Base-by-base conservation (phyloP, 768 basidiomycete genomes). In the Leccinellum albellum region DNA sequence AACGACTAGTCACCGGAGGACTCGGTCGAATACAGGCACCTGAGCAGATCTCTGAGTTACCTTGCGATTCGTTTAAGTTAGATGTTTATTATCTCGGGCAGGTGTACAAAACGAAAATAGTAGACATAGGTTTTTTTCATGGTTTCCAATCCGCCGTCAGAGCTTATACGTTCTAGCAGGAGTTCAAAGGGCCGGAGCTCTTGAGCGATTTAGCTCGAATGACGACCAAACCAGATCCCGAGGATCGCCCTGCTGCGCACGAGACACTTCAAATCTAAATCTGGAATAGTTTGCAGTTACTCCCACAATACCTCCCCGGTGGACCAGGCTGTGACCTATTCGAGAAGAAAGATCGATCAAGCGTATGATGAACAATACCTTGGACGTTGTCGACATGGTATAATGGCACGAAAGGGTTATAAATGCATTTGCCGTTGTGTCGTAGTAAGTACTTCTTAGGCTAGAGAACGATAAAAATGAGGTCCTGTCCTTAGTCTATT, bases 61-160 rank as follows among this genome's bases (percentile, higher is more conserved):
- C 71, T 0, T 70, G 68, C 17, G 65, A 74, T 31, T 66, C 70
- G 0, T 74, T 68, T 60, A 71, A 68, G 49, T 24, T 67, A 1
- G 73, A 74, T 23, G 53, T 74, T 0, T 70, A 62, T 53, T 66
- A 63, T 1, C 61, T 71, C 1, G 72, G 70, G 3, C 57, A 68
- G 21, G 31, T 71, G 6, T 67, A 66, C 28, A 45, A 56, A 17
- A 56, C 53, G 6, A 59, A 65, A 23, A 60, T 69, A n/a, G 58
- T 60, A 2, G 51, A 63, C 2, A 58, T 59, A 23, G 20, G 61
- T 58, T 31, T n/a, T 31, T n/a, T 3, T 4, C 14, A 7, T 45
- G 28, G 28, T 6, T 15, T 6, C 31, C 20, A 9, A 2, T 1
- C 1, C 6, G 5, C 13, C 9, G n/a, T 6, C 2, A 2, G 23